Evolutionary conservation across 371 early-diverging fungal genomes (phyloP), one percentile per base, ranked within the genome.

Genomic region (Syncephalastrum sp.): DNA sequence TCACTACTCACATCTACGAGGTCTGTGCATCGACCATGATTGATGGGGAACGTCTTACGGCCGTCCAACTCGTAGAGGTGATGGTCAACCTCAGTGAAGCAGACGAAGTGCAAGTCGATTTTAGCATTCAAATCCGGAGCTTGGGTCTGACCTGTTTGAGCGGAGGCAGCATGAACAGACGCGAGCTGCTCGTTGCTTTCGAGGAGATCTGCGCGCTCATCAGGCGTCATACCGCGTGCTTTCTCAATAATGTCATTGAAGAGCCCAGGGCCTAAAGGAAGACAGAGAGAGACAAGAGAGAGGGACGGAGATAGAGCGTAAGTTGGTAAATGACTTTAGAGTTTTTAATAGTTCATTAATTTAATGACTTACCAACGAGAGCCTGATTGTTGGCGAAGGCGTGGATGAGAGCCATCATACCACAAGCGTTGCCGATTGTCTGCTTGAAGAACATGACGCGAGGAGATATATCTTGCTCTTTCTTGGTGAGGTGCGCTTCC

Each of bases 351-450:
- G n/a, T n/a, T n/a, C n/a, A n/a, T n/a, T 15, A 21, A n/a, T 21
- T 10, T 16, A 24, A 65, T 16, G 16, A 65, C 50, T 57, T 63
- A 55, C 80, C 66, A 5, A 61, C 48, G n/a, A 82, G 44, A 7
- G 42, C 51, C 24, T 70, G 51, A 60, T 77, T 83, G 61, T 86
- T 90, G 47, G 78, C 81, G 24, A 90, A 57, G 1, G 88, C 72
- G 57, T 88, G 91, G 17, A 91, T 60, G 3, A 91, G 72, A 1
- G 85, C 90, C 75, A 90, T 88, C 16, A 89, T 87, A 15, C 91
- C 91, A 58, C 96, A 96, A 4, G 96, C 96, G 61, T 96, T 96
- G 46, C 80, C 64, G 50, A 94, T 94, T 10, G 94, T 93, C 70
- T 95, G 95, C 16, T 77, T 80, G 54, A 85, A 82, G 60, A 89